Evolutionary conservation across 306 rosid species (phyloP).

Genomic region (Alnus glutinosa): DNA sequence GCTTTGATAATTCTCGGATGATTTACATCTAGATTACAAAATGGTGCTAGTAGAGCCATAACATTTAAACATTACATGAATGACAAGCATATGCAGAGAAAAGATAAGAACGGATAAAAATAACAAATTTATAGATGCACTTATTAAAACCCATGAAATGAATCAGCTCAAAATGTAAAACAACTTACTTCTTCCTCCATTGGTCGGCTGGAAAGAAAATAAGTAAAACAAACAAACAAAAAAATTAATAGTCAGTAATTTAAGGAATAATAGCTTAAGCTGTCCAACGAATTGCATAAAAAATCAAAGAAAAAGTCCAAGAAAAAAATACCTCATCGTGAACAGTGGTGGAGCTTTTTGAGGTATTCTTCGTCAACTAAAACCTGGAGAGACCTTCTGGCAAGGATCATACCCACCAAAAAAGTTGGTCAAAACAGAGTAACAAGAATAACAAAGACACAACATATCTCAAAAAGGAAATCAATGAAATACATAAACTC

Average conservation of each 20-base stretch:
- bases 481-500: background rate
- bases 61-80: background rate
- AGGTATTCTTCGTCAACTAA: constrained; percentile 1
- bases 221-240: background rate
- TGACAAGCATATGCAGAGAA: background rate
- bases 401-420: background rate
- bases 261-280: background rate
- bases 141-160: background rate
- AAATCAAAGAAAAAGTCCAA: background rate
- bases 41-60: background rate
- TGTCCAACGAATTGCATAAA: background rate
- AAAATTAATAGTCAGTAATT: constrained; percentile 16
- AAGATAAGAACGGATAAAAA: background rate
- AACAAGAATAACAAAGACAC: background rate
- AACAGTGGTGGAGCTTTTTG: background rate
- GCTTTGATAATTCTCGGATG: background rate
- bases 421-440: background rate
- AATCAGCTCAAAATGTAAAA: constrained; percentile 3
- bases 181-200: constrained; percentile 90
- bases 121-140: background rate
- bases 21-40: background rate
- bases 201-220: constrained; percentile 43
- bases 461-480: background rate
- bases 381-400: background rate
- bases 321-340: constrained; percentile 36